Evolutionary conservation across 1,284 basidiomycete species (phyloP).

Genomic region (Quambalaria eucalypti): DNA sequence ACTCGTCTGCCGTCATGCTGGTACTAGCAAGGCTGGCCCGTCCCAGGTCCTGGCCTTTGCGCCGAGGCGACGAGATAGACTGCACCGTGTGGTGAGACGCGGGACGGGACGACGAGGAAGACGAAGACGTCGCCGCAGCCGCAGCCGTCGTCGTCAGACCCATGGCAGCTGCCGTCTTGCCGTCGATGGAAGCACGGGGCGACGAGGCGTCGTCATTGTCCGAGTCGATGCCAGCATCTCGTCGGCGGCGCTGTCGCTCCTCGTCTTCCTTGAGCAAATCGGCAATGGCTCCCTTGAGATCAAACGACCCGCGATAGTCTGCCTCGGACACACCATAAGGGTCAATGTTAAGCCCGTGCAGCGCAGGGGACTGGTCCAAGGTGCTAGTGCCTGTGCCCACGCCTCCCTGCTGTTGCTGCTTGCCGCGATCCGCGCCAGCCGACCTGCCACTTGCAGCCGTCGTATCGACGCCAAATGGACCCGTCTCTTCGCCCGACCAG

Average conservation of each 20-base stretch:
- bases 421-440: no score
- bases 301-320: slow-evolving; percentile 29
- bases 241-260: slow-evolving; percentile 14
- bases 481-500: slow-evolving; percentile 37
- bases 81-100: no score
- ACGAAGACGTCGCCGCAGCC: no score
- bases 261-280: slow-evolving; percentile 35
- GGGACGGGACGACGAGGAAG: no score
- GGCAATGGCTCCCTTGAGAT: slow-evolving; percentile 36
- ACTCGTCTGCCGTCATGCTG: no score
- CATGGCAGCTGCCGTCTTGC: neutral
- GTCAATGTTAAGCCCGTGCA: slow-evolving; percentile 12
- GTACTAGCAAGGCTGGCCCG: no score
- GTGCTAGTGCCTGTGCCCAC: neutral
- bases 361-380: slow-evolving; percentile 2
- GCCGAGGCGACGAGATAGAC: no score
- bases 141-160: no score
- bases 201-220: neutral
- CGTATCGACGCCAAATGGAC: slow-evolving; percentile 19
- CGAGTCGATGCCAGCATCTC: slow-evolving; percentile 1
- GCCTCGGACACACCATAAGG: slow-evolving; percentile 10
- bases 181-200: neutral
- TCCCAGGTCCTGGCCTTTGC: no score
- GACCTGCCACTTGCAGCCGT: neutral
- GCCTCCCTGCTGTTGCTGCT: neutral